Evolutionary conservation across 163 green algal species (phyloP), one percentile per base, ranked within the genome.

Genomic region (Chlorella variabilis): DNA sequence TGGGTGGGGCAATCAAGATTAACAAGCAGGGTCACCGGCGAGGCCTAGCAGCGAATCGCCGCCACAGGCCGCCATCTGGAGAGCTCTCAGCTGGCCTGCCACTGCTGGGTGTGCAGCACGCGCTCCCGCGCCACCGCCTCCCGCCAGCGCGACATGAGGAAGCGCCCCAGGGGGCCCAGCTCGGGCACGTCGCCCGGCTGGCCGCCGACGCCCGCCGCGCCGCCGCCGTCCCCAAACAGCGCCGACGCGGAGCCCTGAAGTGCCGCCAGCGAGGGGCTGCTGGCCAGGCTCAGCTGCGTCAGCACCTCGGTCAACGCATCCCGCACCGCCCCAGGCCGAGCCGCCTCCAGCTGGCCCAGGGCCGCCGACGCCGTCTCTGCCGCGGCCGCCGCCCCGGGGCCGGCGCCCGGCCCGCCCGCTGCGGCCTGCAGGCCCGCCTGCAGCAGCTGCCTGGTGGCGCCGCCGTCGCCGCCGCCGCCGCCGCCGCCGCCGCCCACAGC

Each of bases 111-210:
- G 18, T 78, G 51, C 38, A 62, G 36, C 73, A 85, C 51, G 8
- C 81, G 51, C 84, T 92, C 88, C 4, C 84, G 76, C 8, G 83
- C 88, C 39, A 83, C 77, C 33, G 85, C 63, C 77, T 92, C 86
- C 2, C 78, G 71, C 88, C 85, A 91, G 74, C 86, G 78, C 21
- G 85, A 83, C 65, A 93, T 63, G 42, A 93, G 75, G 73, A 92
- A 93, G 71, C 90, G 84, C 0, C 90, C 90, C 21, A 93, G 75
- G 2, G 90, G 71, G 0, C 90, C 90, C 63, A 92, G 71, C 41
- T 89, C 86, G 1, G 80, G 78, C 15, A 85, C 66, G 18, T 77
- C 49, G 33, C 78, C 54, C n/a, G 65, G 77, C 38, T 73, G 25
- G 42, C 25, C 45, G 48, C 62, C 69, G 51, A 41, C 77, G 29